Evolutionary conservation across 2,329 filamentous ascomycete species (phyloP).

Genomic region (Neonectria punicea): DNA sequence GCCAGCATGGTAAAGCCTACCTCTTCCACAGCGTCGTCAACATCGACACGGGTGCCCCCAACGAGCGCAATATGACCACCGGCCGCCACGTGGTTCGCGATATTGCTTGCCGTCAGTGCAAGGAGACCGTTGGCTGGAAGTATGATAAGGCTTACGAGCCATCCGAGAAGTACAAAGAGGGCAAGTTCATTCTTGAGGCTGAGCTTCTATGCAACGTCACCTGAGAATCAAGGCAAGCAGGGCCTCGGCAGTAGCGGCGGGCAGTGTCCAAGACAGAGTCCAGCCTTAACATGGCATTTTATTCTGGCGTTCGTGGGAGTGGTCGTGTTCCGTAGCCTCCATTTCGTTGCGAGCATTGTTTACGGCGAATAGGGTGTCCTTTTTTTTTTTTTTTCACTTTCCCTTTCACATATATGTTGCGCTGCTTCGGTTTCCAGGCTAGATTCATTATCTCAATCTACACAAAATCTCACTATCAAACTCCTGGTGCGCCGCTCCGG

Average conservation of each 20-base stretch:
- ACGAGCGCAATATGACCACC: constrained; percentile 97
- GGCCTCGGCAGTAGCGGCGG: neutral
- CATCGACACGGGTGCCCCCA: constrained; percentile 82
- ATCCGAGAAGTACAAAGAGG: constrained; percentile 98
- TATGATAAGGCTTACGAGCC: constrained; percentile 97
- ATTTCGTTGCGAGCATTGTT: constrained; percentile 24
- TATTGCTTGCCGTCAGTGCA: constrained; percentile 91
- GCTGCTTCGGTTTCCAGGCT: constrained; percentile 9
- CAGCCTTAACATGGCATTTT: constrained; percentile 9
- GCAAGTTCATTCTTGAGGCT: constrained; percentile 95
- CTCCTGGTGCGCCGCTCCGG: constrained; percentile 21
- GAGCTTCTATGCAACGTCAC: constrained; percentile 86
- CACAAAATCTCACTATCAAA: neutral
- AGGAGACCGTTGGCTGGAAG: constrained; percentile 95
- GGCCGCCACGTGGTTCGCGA: constrained; percentile 94
- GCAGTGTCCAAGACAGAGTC: neutral
- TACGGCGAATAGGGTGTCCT: constrained; percentile 22
- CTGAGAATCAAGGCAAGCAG: constrained; percentile 44
- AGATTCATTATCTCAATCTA: constrained; percentile 14
- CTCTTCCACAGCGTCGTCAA: constrained; percentile 97
- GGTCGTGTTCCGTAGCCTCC: constrained; percentile 19
- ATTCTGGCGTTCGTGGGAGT: constrained; percentile 30
- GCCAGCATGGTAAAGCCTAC: constrained; percentile 97
- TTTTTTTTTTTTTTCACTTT: constrained; percentile 7
- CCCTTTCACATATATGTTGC: constrained; percentile 1